Conservation (phyloP, 2,329 filamentous ascomycete species). For the Leptodontidium sp. region DNA sequence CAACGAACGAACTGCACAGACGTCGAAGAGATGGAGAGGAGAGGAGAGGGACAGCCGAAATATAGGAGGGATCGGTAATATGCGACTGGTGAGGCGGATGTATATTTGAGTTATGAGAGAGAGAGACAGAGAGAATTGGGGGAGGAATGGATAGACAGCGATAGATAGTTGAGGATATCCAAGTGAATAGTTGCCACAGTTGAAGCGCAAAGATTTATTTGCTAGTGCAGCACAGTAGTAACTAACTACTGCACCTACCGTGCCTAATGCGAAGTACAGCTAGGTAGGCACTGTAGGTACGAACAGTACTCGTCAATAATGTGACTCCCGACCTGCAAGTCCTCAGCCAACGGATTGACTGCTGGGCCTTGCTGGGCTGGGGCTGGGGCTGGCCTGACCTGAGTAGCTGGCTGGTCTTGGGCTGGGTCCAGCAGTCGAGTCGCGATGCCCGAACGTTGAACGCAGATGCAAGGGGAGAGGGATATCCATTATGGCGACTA, state of each 20-base stretch:
- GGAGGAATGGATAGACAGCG: background rate
- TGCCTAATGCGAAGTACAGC: no score
- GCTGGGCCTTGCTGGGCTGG: background rate
- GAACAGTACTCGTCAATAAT: background rate
- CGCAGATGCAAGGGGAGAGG: background rate
- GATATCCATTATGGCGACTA: background rate
- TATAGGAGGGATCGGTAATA: background rate
- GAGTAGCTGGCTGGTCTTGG: no score
- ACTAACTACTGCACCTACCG: no score
- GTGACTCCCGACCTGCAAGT: constrained; percentile 5
- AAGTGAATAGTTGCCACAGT: background rate
- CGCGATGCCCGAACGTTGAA: constrained; percentile 10
- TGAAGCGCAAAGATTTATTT: background rate
- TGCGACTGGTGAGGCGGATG: background rate
- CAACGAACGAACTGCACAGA: no score
- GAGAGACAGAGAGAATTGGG: background rate
- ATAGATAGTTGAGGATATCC: background rate
- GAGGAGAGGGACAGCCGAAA: no score
- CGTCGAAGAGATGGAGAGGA: no score
- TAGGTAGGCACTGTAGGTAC: no score
- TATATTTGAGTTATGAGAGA: background rate
- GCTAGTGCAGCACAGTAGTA: background rate
- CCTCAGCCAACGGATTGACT: constrained; percentile 2
- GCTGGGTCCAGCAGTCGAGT: background rate
- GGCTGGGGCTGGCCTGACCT: background rate